Evolutionary conservation across 495 filamentous ascomycete species (phyloP).

Genomic region (Wilcoxina mikolae): DNA sequence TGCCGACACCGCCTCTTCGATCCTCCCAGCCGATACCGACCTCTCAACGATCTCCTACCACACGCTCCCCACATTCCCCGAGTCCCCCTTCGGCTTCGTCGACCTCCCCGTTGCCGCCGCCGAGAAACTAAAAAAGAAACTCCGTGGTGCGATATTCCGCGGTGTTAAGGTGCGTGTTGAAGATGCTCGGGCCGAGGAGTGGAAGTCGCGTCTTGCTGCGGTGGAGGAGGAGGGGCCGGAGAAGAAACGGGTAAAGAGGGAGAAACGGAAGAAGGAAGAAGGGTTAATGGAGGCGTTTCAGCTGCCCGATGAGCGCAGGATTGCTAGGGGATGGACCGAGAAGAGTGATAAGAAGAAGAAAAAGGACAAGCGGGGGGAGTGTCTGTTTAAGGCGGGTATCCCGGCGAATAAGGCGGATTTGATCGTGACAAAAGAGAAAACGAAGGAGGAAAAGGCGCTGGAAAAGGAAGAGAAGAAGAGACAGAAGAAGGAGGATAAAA

Average conservation of each 20-base stretch:
- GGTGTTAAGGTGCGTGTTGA: constrained; percentile 76
- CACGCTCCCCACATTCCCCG: constrained; percentile 66
- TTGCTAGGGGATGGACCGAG: constrained; percentile 86
- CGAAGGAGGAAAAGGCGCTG: constrained; percentile 33
- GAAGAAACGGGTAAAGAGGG: constrained; percentile 30
- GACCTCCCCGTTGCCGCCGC: constrained; percentile 68
- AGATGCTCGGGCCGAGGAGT: constrained; percentile 45
- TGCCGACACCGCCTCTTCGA: constrained; percentile 48
- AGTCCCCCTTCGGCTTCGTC: constrained; percentile 77
- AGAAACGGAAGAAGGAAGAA: constrained; percentile 44
- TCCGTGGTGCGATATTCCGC: constrained; percentile 76
- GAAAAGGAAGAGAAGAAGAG: constrained; percentile 27
- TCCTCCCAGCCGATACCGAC: constrained; percentile 50
- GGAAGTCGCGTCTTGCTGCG: constrained; percentile 28
- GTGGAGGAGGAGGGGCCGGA: constrained; percentile 27
- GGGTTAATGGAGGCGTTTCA: constrained; percentile 54
- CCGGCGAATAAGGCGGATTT: constrained; percentile 25
- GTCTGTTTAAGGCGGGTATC: constrained; percentile 3
- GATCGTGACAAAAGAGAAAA: constrained; percentile 30
- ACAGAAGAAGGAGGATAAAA: constrained; percentile 36
- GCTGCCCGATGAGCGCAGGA: constrained; percentile 54
- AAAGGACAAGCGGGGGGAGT: constrained; percentile 3
- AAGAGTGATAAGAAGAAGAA: constrained; percentile 31
- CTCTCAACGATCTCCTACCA: constrained; percentile 68
- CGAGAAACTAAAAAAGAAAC: constrained; percentile 75